A percentile compares a stretch with the other conserved stretches of the same genome.
phyloP scores from a whole-genome alignment of 148 eudicot genomes.

The Pharnaceum exiguum region DNA sequence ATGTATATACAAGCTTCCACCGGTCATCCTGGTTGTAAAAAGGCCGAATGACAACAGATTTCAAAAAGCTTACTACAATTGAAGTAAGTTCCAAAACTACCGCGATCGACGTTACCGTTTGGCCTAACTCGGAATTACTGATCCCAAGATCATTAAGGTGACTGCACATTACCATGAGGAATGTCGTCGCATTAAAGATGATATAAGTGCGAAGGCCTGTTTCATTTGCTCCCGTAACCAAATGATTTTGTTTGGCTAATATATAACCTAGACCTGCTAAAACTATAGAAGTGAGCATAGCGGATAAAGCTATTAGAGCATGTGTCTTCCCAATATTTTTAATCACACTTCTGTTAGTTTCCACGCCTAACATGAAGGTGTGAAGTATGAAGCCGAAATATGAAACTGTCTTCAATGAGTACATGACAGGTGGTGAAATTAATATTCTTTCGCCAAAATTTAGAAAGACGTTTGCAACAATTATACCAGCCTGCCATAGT shows the following conservation, averaged over 20 bases:
- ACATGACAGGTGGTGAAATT: not conserved
- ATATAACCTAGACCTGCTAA: not conserved
- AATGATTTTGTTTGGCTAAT: not conserved
- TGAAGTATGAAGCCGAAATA: not conserved
- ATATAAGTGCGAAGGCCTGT: too few species aligned
- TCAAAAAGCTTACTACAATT: not conserved
- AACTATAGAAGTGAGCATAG: not conserved
- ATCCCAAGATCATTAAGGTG: conserved; percentile 4
- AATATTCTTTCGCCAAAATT: too few species aligned
- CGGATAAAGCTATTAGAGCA: not conserved
- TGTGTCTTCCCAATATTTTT: not conserved
- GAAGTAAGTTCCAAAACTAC: not conserved
- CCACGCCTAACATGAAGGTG: conserved; percentile 4
- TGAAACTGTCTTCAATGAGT: not conserved
- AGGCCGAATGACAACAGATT: not conserved
- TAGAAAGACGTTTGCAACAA: too few species aligned
- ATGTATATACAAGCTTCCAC: too few species aligned
- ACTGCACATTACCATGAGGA: not conserved
- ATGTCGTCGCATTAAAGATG: not conserved
- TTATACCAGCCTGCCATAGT: too few species aligned
- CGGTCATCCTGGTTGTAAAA: not conserved
- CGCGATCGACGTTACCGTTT: not conserved
- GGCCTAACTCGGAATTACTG: conserved; percentile 8
- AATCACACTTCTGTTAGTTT: conserved; percentile 5
- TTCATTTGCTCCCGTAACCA: not conserved